phyloP scores from a whole-genome alignment of 2,329 filamentous ascomycete species.

The Dothidotthia symphoricarpi region DNA sequence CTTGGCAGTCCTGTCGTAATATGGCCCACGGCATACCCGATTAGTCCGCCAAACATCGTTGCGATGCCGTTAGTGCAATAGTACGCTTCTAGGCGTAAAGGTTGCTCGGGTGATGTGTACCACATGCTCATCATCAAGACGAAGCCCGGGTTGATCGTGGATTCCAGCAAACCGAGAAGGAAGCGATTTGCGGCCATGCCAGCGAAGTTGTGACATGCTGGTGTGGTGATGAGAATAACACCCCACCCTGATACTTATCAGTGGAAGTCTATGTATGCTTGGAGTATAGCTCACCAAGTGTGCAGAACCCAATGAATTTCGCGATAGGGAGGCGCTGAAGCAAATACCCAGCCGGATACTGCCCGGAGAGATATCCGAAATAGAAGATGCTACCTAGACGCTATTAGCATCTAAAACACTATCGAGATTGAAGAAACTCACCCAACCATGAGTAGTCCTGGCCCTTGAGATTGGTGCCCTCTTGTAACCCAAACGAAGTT shows the following conservation, averaged over 20 bases:
- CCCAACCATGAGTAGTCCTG: slow-evolving; percentile 21
- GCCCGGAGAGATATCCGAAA: slow-evolving; percentile 50
- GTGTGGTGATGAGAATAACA: slow-evolving; percentile 44
- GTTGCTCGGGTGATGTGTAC: slow-evolving; percentile 63
- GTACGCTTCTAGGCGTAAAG: slow-evolving; percentile 48
- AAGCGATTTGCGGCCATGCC: slow-evolving; percentile 46
- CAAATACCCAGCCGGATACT: slow-evolving; percentile 47
- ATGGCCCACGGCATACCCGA: slow-evolving; percentile 61
- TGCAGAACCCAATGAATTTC: slow-evolving; percentile 46
- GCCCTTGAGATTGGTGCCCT: slow-evolving; percentile 47
- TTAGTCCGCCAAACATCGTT: slow-evolving; percentile 57
- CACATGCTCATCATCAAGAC: slow-evolving; percentile 67
- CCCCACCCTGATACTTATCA: slow-evolving; percentile 35
- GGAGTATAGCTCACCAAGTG: slow-evolving; percentile 27
- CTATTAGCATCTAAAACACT: not conserved
- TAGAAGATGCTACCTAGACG: slow-evolving; percentile 48
- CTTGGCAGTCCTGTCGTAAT: slow-evolving; percentile 41
- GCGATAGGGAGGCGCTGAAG: slow-evolving; percentile 49
- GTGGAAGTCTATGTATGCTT: not conserved
- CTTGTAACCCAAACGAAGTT: slow-evolving; percentile 49
- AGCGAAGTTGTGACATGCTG: slow-evolving; percentile 43
- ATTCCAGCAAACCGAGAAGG: slow-evolving; percentile 55
- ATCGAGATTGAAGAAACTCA: not conserved
- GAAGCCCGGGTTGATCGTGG: slow-evolving; percentile 51
- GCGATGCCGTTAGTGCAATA: slow-evolving; percentile 53